A percentile compares a stretch with the other conserved stretches of the same genome.
phyloP scores from a whole-genome alignment of 805 yeast species.

The Debaryomyces castellii region DNA sequence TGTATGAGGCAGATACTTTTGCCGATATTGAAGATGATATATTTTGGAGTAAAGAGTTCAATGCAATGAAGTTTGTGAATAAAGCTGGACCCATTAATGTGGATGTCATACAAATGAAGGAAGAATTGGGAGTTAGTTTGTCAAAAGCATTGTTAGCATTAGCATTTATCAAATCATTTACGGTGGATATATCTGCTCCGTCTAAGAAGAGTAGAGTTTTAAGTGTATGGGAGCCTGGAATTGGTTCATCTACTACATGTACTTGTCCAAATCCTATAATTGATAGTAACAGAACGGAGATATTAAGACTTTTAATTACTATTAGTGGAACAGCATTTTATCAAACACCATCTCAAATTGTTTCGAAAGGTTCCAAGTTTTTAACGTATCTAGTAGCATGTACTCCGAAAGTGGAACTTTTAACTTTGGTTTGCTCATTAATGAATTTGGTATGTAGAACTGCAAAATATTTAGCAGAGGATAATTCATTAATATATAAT shows the following conservation, averaged over 20 bases:
- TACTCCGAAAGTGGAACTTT: slow-evolving; percentile 46
- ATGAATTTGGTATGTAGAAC: slow-evolving; percentile 62
- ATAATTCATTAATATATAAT: slow-evolving; percentile 44
- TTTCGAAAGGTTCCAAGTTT: slow-evolving; percentile 58
- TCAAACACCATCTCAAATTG: slow-evolving; percentile 37
- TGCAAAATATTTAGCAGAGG: slow-evolving; percentile 34
- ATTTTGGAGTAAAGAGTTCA: slow-evolving; percentile 42
- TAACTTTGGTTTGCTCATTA: slow-evolving; percentile 64
- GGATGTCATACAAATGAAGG: slow-evolving; percentile 13
- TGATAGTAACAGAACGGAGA: slow-evolving; percentile 67
- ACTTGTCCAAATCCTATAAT: slow-evolving; percentile 27
- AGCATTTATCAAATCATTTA: slow-evolving; percentile 58
- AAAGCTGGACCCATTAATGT: slow-evolving; percentile 4
- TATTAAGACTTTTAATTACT: slow-evolving; percentile 59
- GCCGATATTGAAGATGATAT: slow-evolving; percentile 25
- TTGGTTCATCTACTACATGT: slow-evolving; percentile 47
- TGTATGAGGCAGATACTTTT: slow-evolving; percentile 51
- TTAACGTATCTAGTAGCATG: slow-evolving; percentile 53
- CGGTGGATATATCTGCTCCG: slow-evolving; percentile 29
- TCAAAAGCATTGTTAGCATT: slow-evolving; percentile 38
- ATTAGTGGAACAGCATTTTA: slow-evolving; percentile 66
- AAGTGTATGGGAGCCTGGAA: slow-evolving; percentile 76
- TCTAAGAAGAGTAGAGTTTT: neutral
- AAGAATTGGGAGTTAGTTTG: slow-evolving; percentile 32
- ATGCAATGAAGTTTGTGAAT: slow-evolving; percentile 28